Evolutionary conservation across 2,329 filamentous ascomycete genomes (phyloP).

Genomic region (Hypoxylon sp.): DNA sequence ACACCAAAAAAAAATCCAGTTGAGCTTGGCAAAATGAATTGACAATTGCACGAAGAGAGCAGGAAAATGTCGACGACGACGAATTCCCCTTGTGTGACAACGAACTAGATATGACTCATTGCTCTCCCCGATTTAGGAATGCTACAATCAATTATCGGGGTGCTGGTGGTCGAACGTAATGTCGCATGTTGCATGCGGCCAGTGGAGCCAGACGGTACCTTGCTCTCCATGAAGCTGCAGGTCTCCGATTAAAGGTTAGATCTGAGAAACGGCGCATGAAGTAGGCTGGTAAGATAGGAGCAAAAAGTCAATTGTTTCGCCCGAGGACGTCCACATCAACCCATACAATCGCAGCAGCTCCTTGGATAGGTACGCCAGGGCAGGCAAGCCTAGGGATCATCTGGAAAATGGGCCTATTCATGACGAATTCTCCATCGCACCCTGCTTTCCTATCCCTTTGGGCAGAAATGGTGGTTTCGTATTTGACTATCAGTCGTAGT

Average conservation of each 20-base stretch:
- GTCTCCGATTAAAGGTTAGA: conserved; percentile 48
- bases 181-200: conserved; percentile 46
- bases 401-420: conserved; percentile 40
- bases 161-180: conserved; percentile 46
- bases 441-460: conserved; percentile 44
- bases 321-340: conserved; percentile 37
- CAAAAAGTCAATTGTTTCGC: conserved; percentile 26
- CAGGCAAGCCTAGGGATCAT: conserved; percentile 36
- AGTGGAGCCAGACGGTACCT: conserved; percentile 49
- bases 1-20: conserved; percentile 33
- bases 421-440: conserved; percentile 38
- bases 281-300: conserved; percentile 33
- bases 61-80: conserved; percentile 27
- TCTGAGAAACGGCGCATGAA: conserved; percentile 41
- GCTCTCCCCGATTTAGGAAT: conserved; percentile 35
- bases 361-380: conserved; percentile 37
- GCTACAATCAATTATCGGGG: conserved; percentile 42
- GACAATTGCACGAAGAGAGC: conserved; percentile 38
- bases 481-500: conserved; percentile 44
- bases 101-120: conserved; percentile 41
- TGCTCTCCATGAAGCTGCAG: conserved; percentile 51
- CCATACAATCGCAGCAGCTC: conserved; percentile 33
- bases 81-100: conserved; percentile 34
- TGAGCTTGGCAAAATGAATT: conserved; percentile 38
- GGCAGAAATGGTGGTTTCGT: conserved; percentile 46